These are phyloP conservation scores for Candida ulmi DNA, from an alignment of 805 yeast species.

Conservation along the genomic window DNA sequence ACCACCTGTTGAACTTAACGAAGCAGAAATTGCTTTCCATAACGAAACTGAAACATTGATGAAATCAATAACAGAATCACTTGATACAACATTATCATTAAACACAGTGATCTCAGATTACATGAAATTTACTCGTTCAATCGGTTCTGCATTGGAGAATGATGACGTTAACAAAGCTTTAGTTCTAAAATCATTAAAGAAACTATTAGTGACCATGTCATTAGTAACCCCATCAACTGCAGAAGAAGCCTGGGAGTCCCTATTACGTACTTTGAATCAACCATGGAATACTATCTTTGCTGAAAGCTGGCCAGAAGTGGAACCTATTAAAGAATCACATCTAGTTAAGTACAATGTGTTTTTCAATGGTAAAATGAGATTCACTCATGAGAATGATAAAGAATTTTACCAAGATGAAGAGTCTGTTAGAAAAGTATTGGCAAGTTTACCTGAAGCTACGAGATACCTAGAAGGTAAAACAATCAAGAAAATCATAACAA, in stretches of 20 bases:
- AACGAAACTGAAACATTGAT: slow-evolving; percentile 48
- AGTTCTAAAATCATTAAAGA: slow-evolving; percentile 42
- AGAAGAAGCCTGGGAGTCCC: slow-evolving; percentile 74
- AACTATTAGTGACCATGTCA: slow-evolving; percentile 56
- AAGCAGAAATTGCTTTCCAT: slow-evolving; percentile 49
- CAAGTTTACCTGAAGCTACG: slow-evolving; percentile 31
- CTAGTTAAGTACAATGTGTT: slow-evolving; percentile 48
- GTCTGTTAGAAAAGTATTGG: slow-evolving; percentile 27
- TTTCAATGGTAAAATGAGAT: slow-evolving; percentile 67
- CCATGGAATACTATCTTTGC: slow-evolving; percentile 47
- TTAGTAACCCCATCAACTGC: slow-evolving; percentile 80
- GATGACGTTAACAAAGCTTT: slow-evolving; percentile 33
- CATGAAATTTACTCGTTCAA: slow-evolving; percentile 70
- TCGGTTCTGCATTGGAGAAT: slow-evolving; percentile 35
- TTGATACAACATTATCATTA: slow-evolving; percentile 53
- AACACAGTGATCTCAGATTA: slow-evolving; percentile 86
- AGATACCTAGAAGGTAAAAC: slow-evolving; percentile 36
- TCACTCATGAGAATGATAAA: slow-evolving; percentile 32
- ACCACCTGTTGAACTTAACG: slow-evolving; percentile 17
- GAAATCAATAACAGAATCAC: slow-evolving; percentile 50
- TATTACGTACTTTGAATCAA: slow-evolving; percentile 22
- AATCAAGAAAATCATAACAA: slow-evolving; percentile 51
- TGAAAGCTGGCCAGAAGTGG: slow-evolving; percentile 60
- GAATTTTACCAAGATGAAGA: slow-evolving; percentile 32
- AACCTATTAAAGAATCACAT: slow-evolving; percentile 31